phyloP scores from a whole-genome alignment of 208 protist genomes.

The Trypanosoma boissoni region DNA sequence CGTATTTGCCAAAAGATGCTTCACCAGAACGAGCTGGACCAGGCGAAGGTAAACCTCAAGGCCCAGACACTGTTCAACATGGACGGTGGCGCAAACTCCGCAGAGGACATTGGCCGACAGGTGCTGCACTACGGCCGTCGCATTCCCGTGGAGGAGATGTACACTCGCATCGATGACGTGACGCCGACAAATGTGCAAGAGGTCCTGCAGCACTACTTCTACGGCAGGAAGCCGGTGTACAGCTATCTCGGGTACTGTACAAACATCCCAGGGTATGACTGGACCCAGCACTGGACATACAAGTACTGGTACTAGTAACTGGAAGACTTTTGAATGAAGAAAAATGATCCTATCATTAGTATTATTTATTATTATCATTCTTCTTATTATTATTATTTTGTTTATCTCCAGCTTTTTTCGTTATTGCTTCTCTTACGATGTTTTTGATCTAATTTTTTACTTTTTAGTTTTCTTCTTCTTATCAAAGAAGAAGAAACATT shows the following conservation, averaged over 20 bases:
- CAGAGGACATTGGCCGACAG: constrained; percentile 85
- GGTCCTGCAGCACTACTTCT: constrained; percentile 91
- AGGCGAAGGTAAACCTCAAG: constrained; percentile 91
- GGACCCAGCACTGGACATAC: constrained; percentile 88
- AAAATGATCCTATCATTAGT: too few relatives aligned
- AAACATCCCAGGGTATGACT: constrained; percentile 82
- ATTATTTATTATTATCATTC: too few relatives aligned
- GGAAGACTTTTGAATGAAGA: not conserved
- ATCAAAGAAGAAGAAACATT: not conserved
- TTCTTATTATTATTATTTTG: too few relatives aligned
- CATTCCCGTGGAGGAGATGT: constrained; percentile 88
- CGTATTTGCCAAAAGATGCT: constrained; percentile 84
- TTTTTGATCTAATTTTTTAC: too few relatives aligned
- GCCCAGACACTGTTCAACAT: constrained; percentile 87
- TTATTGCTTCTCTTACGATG: too few relatives aligned
- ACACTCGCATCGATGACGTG: constrained; percentile 89
- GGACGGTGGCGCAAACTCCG: constrained; percentile 84
- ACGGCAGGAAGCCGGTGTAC: constrained; percentile 84
- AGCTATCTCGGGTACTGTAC: constrained; percentile 85
- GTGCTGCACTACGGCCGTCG: constrained; percentile 82
- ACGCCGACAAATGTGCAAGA: constrained; percentile 84
- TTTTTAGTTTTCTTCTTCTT: too few relatives aligned
- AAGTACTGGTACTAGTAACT: constrained; percentile 87
- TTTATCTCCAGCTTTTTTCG: too few relatives aligned
- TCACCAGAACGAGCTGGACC: constrained; percentile 77